Base-by-base conservation (phyloP, 1,139 yeast species). In the Spathaspora sp. region DNA sequence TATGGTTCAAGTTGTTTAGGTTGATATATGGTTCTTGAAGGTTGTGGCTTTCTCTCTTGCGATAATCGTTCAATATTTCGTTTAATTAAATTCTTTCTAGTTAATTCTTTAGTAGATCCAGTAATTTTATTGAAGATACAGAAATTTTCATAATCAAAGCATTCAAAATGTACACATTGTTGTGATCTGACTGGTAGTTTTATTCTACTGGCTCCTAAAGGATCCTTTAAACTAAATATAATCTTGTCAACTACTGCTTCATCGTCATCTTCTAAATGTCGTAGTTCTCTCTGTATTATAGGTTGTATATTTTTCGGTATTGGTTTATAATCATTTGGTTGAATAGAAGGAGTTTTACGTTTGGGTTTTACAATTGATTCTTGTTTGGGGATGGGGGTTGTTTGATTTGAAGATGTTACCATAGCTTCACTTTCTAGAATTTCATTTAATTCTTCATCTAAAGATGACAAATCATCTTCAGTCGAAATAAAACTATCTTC, bases 71-170 rank as follows among this genome's bases (percentile, higher is more conserved):
- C 63, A 24, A 51, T 54, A 42, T 65, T 63, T 44, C 61, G 61
- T 41, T 55, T 50, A 13, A 64, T 57, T 51, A 65, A 59, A 25
- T 64, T 69, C 43, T 64, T 66, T 38, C 61, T 57, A 5, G 72
- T 56, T 4, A 64, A 51, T 15, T 53, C 55, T 46, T 55, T 58
- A 8, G 68, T 61, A 0, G 72, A 71, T 4, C 52, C 47, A 4
- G 74, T 67, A 3, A 74, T 62, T 38, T 63, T 66, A 52, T 72
- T 68, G 52, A 70, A 71, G 10, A 63, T 47, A 55, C 80, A 74
- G 49, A 74, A 74, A 45, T 63, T 70, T 11, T 72, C 73, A 50
- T 68, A 72, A 51, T 74, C 80, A 58, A 74, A 74, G 55, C 80
- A 74, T 56, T 73, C 79, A 51, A 74, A 73, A 54, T 74, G 80